Percentiles rank a stretch among this genome's conserved stretches.
These are phyloP conservation scores for Spizellomyces sp. DNA, from an alignment of 192 early-diverging fungal genomes.

Conservation along the genomic window DNA sequence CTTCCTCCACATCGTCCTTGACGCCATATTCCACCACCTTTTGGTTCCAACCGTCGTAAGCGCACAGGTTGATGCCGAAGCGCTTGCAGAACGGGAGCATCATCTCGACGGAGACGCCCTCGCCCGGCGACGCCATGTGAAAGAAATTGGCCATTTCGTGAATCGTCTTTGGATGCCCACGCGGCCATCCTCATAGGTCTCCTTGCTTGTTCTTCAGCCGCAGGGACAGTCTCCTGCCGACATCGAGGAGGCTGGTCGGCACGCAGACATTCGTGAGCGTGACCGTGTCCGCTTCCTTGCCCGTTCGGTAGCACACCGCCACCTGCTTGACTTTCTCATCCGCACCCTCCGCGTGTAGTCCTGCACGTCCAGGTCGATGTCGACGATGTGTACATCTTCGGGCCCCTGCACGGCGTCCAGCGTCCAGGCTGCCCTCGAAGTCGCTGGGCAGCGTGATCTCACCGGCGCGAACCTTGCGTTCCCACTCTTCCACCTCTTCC, in stretches of 20 bases:
- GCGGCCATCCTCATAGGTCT: not conserved
- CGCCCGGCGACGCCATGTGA: not conserved
- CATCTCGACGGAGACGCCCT: conserved; percentile 2
- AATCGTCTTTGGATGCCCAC: not conserved
- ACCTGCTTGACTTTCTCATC: not conserved
- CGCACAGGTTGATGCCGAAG: not conserved
- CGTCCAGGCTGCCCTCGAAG: conserved; percentile 4
- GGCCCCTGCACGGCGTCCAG: not conserved
- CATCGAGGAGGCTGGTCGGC: not conserved
- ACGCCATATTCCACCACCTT: not conserved
- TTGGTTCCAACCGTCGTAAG: not conserved
- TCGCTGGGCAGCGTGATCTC: not conserved
- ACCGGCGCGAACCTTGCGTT: not conserved
- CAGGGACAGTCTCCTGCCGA: not conserved
- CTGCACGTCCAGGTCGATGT: not conserved
- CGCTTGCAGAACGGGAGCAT: not conserved
- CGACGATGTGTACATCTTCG: not conserved
- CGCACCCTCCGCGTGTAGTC: not conserved
- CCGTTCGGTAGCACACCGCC: not conserved
- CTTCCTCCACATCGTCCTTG: conserved; percentile 1
- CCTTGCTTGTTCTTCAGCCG: not conserved
- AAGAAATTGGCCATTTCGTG: not conserved
- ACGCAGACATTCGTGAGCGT: not conserved
- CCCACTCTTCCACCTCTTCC: not conserved
- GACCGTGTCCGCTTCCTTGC: not conserved